Evolutionary conservation across 1,139 yeast genomes (phyloP).

Genomic region (Yamadazyma oceani): DNA sequence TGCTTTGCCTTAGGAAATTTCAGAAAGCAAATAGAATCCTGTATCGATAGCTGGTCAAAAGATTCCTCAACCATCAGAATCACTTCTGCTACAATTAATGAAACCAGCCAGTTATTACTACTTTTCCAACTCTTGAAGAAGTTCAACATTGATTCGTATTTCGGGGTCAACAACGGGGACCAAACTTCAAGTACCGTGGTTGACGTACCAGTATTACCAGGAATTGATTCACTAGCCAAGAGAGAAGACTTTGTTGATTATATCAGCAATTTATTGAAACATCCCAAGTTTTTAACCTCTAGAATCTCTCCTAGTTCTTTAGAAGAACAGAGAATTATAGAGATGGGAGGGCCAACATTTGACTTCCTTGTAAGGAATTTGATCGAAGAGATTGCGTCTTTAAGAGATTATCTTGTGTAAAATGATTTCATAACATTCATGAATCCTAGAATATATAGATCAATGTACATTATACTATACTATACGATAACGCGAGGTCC

Average conservation of each 20-base stretch:
- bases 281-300: conserved; percentile 79
- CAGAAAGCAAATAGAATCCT: conserved; percentile 60
- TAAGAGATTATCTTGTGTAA: conserved; percentile 45
- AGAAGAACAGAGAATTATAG: conserved; percentile 62
- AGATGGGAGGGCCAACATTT: conserved; percentile 40
- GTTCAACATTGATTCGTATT: conserved; percentile 47
- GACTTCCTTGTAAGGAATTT: conserved; percentile 47
- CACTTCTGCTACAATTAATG: conserved; percentile 67
- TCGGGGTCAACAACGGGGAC: conserved; percentile 18
- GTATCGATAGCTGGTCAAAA: conserved; percentile 70
- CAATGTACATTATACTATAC: no score
- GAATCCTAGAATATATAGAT: not conserved
- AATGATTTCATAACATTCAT: not conserved
- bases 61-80: conserved; percentile 55
- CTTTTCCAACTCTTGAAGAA: conserved; percentile 59
- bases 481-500: not conserved
- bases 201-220: conserved; percentile 50
- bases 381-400: conserved; percentile 54
- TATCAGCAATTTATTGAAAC: conserved; percentile 71
- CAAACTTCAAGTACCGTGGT: conserved; percentile 16
- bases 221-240: conserved; percentile 58
- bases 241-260: conserved; percentile 58
- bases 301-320: conserved; percentile 61
- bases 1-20: conserved; percentile 65
- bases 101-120: conserved; percentile 74